Evolutionary conservation across 1,139 yeast species (phyloP).

Genomic region (Saccharomycopsis hybrid): DNA sequence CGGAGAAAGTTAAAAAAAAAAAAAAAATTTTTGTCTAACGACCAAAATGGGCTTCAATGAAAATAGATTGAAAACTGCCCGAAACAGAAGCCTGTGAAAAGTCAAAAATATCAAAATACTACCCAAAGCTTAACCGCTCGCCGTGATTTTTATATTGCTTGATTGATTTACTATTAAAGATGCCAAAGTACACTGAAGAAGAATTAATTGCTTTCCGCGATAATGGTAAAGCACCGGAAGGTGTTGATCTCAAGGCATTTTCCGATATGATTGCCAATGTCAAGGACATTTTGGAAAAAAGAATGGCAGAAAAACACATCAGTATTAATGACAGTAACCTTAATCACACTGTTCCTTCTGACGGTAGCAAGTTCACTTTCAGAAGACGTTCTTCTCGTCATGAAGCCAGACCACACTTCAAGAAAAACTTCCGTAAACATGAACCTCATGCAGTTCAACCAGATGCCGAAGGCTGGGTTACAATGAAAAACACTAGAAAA

Average conservation of each 20-base stretch:
- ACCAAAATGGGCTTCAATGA: too few species aligned
- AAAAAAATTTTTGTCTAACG: too few species aligned
- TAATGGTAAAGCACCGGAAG: conserved; percentile 52
- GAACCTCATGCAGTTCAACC: conserved; percentile 35
- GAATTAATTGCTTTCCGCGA: conserved; percentile 54
- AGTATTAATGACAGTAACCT: neutral
- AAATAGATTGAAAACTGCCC: too few species aligned
- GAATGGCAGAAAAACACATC: neutral
- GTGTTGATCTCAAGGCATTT: conserved; percentile 59
- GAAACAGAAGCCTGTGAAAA: too few species aligned
- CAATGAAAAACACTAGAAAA: conserved; percentile 47
- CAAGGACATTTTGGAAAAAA: conserved; percentile 31
- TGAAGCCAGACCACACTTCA: conserved; percentile 45
- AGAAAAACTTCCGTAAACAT: conserved; percentile 44
- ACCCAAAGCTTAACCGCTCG: too few species aligned
- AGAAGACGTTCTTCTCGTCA: conserved; percentile 55
- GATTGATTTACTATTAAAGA: conserved; percentile 22
- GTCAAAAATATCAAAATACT: too few species aligned
- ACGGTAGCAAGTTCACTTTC: conserved; percentile 40
- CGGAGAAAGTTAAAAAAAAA: too few species aligned
- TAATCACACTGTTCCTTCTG: neutral
- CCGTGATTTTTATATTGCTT: too few species aligned
- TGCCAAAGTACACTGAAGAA: conserved; percentile 66
- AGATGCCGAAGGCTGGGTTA: conserved; percentile 82
- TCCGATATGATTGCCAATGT: conserved; percentile 61